Base-by-base conservation (phyloP, 306 rosid genomes). In the Lagenaria siceraria region DNA sequence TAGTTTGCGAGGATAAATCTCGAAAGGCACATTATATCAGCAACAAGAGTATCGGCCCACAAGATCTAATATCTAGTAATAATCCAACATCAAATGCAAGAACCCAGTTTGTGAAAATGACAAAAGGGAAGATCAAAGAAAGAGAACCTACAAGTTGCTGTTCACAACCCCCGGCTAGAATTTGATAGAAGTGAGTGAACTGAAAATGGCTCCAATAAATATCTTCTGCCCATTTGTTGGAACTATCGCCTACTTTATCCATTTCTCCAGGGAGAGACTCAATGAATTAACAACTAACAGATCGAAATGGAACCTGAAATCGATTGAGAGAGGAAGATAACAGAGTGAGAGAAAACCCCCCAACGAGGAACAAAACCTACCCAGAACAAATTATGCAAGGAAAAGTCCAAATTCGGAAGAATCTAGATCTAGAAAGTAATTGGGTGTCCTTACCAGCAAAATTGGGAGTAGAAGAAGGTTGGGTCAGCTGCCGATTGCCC, bases 181-280 rank as follows among this genome's bases (percentile, higher is more conserved):
- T 78, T n/a, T 78, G 88, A 12, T 84, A 74, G 35, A 91, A 89
- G 63, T 81, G 92, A 42, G 49, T 56, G 75, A 82, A 76, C 51
- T 86, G 88, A 24, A 91, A 89, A 85, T 83, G 93, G 77, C 75
- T 65, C 93, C 93, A 87, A 78, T 91, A 87, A 53, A 89, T 82
- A 27, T 89, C 88, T 29, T 91, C 88, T 2, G 43, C 88, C 97
- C 84, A 86, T 4, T 89, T 83, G 80, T 83, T 69, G 79, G 83
- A 78, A 18, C 61, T 80, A 48, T 40, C 2, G 46, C 82, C 70
- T 24, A 48, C 29, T 54, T 80, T 75, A 40, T 58, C 87, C 91
- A 86, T 87, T 78, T 53, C n/a, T 22, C 7, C 43, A 11, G 96
- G 10, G 11, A 73, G 56, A 43, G 2, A 42, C 75, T 43, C 38